phyloP scores from a whole-genome alignment of 805 yeast genomes.

The Candida easanensis region DNA sequence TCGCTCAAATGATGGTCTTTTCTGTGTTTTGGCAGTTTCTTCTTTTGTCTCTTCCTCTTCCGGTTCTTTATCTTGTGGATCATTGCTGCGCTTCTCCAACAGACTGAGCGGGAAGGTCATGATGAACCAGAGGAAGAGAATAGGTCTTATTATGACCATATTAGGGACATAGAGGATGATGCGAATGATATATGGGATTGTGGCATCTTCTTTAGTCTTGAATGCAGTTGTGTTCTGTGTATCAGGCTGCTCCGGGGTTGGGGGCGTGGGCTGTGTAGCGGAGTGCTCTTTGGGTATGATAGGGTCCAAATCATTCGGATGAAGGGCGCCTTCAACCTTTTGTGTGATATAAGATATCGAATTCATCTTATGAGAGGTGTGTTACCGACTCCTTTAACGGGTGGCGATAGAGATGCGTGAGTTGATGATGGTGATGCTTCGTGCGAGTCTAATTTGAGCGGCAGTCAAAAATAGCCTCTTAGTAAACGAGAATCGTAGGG shows the following conservation, averaged over 20 bases:
- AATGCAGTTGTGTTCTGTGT: background rate
- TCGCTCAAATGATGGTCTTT: slow-evolving; percentile 2
- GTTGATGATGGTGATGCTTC: background rate
- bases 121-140: slow-evolving; percentile 46
- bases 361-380: slow-evolving; percentile 19
- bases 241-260: background rate
- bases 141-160: slow-evolving; percentile 49
- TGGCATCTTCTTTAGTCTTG: slow-evolving; percentile 8
- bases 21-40: background rate
- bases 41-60: slow-evolving; percentile 1
- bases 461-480: too few relatives aligned
- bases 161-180: slow-evolving; percentile 47
- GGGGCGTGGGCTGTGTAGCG: background rate
- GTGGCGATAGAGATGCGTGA: background rate
- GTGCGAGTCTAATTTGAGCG: too few relatives aligned
- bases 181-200: slow-evolving; percentile 21
- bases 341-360: slow-evolving; percentile 29
- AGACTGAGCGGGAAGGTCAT: slow-evolving; percentile 54
- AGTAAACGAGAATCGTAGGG: too few relatives aligned
- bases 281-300: slow-evolving; percentile 11
- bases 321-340: slow-evolving; percentile 24
- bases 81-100: slow-evolving; percentile 28
- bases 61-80: background rate
- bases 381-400: background rate
- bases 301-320: slow-evolving; percentile 11